A percentile compares a stretch with the other conserved stretches of the same genome.
Conservation (phyloP, 164 flowering plant species). For the Magnolia kwangsiensis region DNA sequence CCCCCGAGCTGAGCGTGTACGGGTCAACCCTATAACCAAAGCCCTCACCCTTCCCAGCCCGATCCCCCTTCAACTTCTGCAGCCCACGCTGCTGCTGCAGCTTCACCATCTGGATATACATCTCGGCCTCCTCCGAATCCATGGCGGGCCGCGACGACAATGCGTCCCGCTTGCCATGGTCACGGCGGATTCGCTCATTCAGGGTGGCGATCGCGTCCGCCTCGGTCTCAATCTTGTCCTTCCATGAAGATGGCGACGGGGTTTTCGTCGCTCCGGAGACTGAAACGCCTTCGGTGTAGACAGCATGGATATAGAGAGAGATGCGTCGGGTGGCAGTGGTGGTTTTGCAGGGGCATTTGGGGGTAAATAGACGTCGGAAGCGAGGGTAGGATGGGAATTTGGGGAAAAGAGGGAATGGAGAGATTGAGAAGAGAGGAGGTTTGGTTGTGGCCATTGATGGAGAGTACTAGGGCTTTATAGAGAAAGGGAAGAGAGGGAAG, state of each 20-base stretch:
- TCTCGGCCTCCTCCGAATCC: conserved; percentile 74
- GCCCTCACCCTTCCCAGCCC: conserved; percentile 25
- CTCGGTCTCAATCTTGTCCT: conserved; percentile 15
- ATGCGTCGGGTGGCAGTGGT: conserved; percentile 6
- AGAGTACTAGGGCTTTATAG: background rate
- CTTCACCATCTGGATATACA: conserved; percentile 74
- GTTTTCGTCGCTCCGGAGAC: conserved; percentile 11
- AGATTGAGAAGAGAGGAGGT: conserved; percentile 14
- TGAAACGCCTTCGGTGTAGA: conserved; percentile 31
- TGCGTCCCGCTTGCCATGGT: conserved; percentile 43
- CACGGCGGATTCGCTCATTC: conserved; percentile 68
- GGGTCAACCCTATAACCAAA: conserved; percentile 83
- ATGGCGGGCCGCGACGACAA: conserved; percentile 25
- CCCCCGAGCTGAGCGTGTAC: conserved; percentile 64
- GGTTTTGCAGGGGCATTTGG: conserved; percentile 14
- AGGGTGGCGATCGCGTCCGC: conserved; percentile 55
- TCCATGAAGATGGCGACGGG: conserved; percentile 3
- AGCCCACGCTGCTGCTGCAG: conserved; percentile 92
- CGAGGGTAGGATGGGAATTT: conserved; percentile 19
- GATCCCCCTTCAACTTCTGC: conserved; percentile 65
- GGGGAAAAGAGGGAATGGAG: conserved; percentile 5
- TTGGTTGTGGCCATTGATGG: conserved; percentile 14
- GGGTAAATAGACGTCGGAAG: conserved; percentile 14
- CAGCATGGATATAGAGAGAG: conserved; percentile 20
- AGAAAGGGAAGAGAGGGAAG: background rate